Evolutionary conservation across 2,329 filamentous ascomycete genomes (phyloP).

Genomic region (Ophiostoma triangulosporum): DNA sequence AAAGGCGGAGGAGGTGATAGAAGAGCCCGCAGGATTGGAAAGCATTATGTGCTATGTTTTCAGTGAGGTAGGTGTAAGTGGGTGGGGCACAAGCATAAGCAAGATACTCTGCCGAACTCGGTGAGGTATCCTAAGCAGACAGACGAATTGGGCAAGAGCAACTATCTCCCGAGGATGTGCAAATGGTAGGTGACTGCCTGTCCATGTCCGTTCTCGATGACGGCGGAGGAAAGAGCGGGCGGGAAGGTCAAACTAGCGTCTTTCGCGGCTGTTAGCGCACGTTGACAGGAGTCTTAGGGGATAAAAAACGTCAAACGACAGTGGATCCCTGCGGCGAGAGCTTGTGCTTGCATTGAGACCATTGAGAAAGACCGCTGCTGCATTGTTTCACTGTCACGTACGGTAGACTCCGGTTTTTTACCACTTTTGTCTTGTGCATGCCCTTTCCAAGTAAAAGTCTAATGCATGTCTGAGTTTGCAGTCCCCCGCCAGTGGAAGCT

Average conservation of each 20-base stretch:
- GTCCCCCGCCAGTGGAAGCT: neutral
- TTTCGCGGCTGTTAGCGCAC: slow-evolving; percentile 4
- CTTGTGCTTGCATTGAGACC: neutral
- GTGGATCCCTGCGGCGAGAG: neutral
- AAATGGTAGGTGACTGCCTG: neutral
- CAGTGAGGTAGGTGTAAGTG: neutral
- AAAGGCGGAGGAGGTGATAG: slow-evolving; percentile 1
- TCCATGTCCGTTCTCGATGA: too few species aligned
- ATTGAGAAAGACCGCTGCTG: too few species aligned
- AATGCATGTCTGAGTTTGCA: neutral
- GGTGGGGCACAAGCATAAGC: too few species aligned
- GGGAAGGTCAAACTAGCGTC: slow-evolving; percentile 9
- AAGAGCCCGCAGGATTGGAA: slow-evolving; percentile 1
- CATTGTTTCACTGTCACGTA: neutral
- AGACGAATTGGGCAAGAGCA: too few species aligned
- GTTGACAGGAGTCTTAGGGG: neutral
- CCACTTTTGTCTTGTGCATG: neutral
- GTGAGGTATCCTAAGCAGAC: too few species aligned
- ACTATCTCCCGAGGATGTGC: too few species aligned
- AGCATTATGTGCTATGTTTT: too few species aligned
- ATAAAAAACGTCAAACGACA: neutral
- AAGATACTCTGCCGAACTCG: too few species aligned
- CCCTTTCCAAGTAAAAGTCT: neutral
- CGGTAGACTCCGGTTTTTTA: neutral
- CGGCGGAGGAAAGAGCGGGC: slow-evolving; percentile 3